Conservation (phyloP, 345 rosid genomes). For the Acer negundo region DNA sequence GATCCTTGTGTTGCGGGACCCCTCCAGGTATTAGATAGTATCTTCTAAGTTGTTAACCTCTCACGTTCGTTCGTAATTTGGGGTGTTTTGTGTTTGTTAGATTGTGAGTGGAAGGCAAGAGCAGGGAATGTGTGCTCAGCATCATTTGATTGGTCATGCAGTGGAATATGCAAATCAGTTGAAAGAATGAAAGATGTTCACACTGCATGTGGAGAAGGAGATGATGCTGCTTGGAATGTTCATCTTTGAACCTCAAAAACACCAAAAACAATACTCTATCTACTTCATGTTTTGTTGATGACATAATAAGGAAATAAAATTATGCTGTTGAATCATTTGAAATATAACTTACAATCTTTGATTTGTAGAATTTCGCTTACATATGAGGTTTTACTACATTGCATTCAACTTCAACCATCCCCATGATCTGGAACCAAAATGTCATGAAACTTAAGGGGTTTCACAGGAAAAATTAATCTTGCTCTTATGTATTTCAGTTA, state of each 20-base stretch:
- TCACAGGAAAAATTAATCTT: background rate
- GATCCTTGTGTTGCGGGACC: conserved; percentile 88
- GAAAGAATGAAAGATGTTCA: conserved; percentile 72
- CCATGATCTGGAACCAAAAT: background rate
- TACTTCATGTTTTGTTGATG: background rate
- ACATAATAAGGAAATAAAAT: background rate
- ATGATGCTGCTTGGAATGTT: conserved; percentile 54
- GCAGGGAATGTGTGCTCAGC: conserved; percentile 80
- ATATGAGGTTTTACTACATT: too few species aligned
- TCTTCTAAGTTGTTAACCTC: too few species aligned
- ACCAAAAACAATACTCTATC: background rate
- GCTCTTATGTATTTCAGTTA: background rate
- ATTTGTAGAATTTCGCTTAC: too few species aligned
- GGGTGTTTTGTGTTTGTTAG: conserved; percentile 30
- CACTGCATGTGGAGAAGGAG: conserved; percentile 74
- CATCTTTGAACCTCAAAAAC: conserved; percentile 27
- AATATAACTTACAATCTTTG: too few species aligned
- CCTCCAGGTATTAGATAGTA: conserved; percentile 48
- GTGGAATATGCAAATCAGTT: conserved; percentile 85
- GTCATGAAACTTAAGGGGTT: background rate
- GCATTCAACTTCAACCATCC: background rate
- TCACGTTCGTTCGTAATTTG: too few species aligned
- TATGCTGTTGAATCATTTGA: too few species aligned
- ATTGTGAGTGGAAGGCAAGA: conserved; percentile 74
- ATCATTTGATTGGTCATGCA: conserved; percentile 88